These are phyloP conservation scores for Ceratobasidium theobromae DNA, from an alignment of 1,284 basidiomycete genomes.

Conservation along the genomic window DNA sequence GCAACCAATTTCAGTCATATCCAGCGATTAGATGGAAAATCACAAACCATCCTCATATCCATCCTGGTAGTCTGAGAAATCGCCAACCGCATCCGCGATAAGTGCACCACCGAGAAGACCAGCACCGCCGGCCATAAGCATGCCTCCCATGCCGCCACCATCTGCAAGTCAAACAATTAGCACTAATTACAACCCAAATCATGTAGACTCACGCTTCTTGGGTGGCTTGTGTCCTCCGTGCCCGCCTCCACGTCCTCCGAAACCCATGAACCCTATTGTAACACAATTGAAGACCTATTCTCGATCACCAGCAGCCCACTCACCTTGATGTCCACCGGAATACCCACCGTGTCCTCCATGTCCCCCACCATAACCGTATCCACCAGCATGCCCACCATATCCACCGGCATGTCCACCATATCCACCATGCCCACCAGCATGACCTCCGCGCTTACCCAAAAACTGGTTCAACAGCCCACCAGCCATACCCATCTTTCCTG, in stretches of 20 bases:
- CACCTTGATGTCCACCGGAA: too few relatives aligned
- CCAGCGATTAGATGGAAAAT: neutral
- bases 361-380: constrained; percentile 42
- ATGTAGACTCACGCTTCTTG: constrained; percentile 47
- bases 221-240: constrained; percentile 45
- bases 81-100: constrained; percentile 53
- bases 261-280: too few relatives aligned
- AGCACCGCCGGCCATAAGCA: constrained; percentile 51
- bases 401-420: constrained; percentile 40
- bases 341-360: constrained; percentile 33
- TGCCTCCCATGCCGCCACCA: constrained; percentile 29
- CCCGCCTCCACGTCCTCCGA: constrained; percentile 37
- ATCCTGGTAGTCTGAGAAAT: constrained; percentile 48
- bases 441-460: constrained; percentile 36
- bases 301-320: too few relatives aligned
- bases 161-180: constrained; percentile 41
- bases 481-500: constrained; percentile 16
- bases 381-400: neutral
- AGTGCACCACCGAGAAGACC: constrained; percentile 62
- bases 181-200: constrained; percentile 48
- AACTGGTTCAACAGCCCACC: constrained; percentile 31
- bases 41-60: constrained; percentile 43
- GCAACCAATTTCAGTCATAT: neutral
- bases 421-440: constrained; percentile 36
- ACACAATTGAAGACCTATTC: too few relatives aligned